A percentile compares a stretch with the other conserved stretches of the same genome.
Conservation (phyloP, 2,329 filamentous ascomycete species). For the Pyrenochaeta sp. region DNA sequence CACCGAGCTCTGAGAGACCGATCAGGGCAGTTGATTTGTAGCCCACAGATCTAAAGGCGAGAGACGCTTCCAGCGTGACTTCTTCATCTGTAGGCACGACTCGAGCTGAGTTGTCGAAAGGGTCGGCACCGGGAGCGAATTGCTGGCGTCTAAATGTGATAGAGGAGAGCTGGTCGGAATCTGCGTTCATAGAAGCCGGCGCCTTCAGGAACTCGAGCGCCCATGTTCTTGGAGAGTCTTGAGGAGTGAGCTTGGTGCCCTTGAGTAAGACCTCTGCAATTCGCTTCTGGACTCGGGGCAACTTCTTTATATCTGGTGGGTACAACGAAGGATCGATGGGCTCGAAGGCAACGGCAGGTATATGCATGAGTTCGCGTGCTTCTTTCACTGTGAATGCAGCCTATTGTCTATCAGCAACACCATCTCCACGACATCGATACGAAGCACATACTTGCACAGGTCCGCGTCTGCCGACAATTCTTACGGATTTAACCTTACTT, state of each 20-base stretch:
- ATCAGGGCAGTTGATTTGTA: conserved; percentile 84
- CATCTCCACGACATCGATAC: background rate
- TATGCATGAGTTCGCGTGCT: conserved; percentile 82
- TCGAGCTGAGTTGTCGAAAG: conserved; percentile 62
- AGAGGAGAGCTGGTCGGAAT: conserved; percentile 63
- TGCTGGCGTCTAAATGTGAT: conserved; percentile 70
- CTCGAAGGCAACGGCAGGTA: conserved; percentile 75
- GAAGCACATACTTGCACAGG: conserved; percentile 74
- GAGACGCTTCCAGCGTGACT: conserved; percentile 68
- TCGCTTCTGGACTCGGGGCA: conserved; percentile 78
- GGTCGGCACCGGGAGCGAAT: conserved; percentile 48
- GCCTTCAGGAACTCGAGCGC: conserved; percentile 86
- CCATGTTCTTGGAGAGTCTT: conserved; percentile 73
- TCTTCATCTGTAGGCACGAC: conserved; percentile 53
- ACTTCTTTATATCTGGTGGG: conserved; percentile 70
- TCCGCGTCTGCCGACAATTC: conserved; percentile 87
- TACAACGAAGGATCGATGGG: conserved; percentile 72
- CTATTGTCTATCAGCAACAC: conserved; percentile 55
- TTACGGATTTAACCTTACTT: conserved; percentile 80
- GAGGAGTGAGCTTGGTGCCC: conserved; percentile 66
- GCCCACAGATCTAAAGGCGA: conserved; percentile 93
- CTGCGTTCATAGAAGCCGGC: conserved; percentile 71
- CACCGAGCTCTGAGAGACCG: conserved; percentile 75
- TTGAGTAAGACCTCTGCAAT: conserved; percentile 83
- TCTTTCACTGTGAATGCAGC: conserved; percentile 97